A percentile compares a stretch with the other conserved stretches of the same genome.
Evolutionary conservation across 148 eudicot genomes (phyloP).

Genomic region (Heliosperma pusillum): DNA sequence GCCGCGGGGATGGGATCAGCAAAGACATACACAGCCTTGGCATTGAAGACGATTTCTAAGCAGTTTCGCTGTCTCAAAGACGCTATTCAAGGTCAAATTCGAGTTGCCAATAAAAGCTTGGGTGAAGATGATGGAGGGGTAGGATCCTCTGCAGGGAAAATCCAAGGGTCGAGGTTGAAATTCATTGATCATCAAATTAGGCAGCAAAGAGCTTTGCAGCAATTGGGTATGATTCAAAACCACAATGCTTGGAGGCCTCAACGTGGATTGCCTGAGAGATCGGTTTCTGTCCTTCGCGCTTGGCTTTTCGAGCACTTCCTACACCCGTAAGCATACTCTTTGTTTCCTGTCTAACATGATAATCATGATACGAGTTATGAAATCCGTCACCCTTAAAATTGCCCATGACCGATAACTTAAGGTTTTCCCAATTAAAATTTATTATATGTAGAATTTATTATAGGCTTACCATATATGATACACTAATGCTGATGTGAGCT

Average conservation of each 20-base stretch:
- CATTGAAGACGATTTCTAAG: slow-evolving; percentile 69
- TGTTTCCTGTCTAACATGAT: neutral
- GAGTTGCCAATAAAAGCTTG: slow-evolving; percentile 49
- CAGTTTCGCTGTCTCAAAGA: slow-evolving; percentile 76
- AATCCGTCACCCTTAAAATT: no score
- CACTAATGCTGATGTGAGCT: neutral
- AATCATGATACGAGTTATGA: neutral
- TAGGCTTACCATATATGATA: no score
- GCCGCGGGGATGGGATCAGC: slow-evolving; percentile 73
- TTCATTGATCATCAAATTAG: slow-evolving; percentile 72
- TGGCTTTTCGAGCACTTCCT: slow-evolving; percentile 93
- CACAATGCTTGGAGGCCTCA: slow-evolving; percentile 92
- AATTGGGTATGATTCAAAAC: slow-evolving; percentile 74
- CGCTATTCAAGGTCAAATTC: slow-evolving; percentile 54
- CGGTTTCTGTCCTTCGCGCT: slow-evolving; percentile 91
- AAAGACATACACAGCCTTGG: slow-evolving; percentile 71
- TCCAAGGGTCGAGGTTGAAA: slow-evolving; percentile 64
- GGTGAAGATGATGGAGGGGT: slow-evolving; percentile 49
- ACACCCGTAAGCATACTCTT: slow-evolving; percentile 59
- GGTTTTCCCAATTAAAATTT: no score
- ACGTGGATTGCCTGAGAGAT: slow-evolving; percentile 80
- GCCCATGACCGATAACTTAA: no score
- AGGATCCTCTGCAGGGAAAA: slow-evolving; percentile 37
- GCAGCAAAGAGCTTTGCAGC: slow-evolving; percentile 69
- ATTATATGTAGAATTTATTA: no score